Base-by-base conservation (phyloP, 2,329 filamentous ascomycete species). In the Stemphylium lycopersici region DNA sequence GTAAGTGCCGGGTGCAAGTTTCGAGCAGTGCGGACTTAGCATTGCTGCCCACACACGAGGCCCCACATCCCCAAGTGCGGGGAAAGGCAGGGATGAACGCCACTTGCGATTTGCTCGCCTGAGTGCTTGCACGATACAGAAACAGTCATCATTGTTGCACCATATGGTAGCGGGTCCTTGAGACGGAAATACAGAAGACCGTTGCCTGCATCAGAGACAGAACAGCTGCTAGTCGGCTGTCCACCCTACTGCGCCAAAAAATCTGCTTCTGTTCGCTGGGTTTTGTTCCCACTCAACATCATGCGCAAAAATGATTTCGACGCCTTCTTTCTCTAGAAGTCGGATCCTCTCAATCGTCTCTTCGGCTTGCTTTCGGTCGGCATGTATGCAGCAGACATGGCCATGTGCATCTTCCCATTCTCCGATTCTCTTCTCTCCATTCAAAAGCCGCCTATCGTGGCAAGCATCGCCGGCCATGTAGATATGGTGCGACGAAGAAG, bases 391-490 rank as follows among this genome's bases (percentile, higher is more conserved):
- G 34, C 80, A 74, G 18, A 71, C 54, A 11, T 76, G 73, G 0
- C 81, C 81, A 13, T 74, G 68, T 1, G 70, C 72, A 58, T 83
- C 79, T 18, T 77, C 70, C 74, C 81, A 85, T 40, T 79, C 73
- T 1, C 81, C 83, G 40, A 85, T 81, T 1, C 72, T 76, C 55
- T 78, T 82, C 58, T 84, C 81, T 0, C 81, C 81, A 0, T 75
- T 79, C 59, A 85, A 59, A 2, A 85, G 70, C 24, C 83, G 69
- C 0, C 72, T 69, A 58, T 85, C 81, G 58, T 86, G 83, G 53
- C 80, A 85, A 15, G 80, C 78, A 66, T 86, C 83, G 2, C 82
- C 83, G 7, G 75, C 80, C 1, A 85, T 75, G 58, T 80, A 81
- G 1, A 83, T 65, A 64, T 77, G 79, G 15, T 75, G 73, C 12